phyloP scores from a whole-genome alignment of 352 stramenopile species.

The Phytopythium boreale region DNA sequence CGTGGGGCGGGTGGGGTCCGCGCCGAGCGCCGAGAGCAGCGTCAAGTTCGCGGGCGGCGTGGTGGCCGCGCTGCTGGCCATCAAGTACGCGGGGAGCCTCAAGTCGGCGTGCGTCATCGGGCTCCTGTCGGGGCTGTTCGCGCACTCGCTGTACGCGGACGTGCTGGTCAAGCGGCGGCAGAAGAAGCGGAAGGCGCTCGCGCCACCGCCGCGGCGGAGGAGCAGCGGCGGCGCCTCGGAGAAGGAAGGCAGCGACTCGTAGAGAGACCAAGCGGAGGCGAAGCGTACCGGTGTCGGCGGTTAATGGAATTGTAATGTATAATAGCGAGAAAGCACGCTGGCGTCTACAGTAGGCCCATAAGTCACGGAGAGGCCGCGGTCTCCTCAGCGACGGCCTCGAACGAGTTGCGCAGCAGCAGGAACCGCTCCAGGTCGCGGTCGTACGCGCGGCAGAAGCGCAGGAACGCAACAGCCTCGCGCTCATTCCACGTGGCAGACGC shows the following conservation, averaged over 20 bases:
- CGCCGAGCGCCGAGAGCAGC: constrained; percentile 40
- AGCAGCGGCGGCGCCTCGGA: not conserved
- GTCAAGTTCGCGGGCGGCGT: constrained; percentile 60
- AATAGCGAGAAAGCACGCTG: not conserved
- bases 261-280: not conserved
- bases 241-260: not conserved
- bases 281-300: not conserved
- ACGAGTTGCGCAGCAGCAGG: constrained; percentile 43
- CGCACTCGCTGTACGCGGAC: constrained; percentile 71
- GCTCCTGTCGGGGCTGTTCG: constrained; percentile 59
- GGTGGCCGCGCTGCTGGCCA: constrained; percentile 53
- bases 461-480: constrained; percentile 16
- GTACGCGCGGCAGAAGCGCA: constrained; percentile 29
- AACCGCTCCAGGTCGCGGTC: constrained; percentile 19
- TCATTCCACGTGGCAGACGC: not conserved
- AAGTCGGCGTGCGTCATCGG: constrained; percentile 57
- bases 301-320: not conserved
- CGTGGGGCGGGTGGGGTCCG: constrained; percentile 20
- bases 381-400: constrained; percentile 27
- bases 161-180: constrained; percentile 45
- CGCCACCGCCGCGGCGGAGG: constrained; percentile 2
- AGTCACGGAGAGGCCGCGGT: not conserved
- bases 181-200: constrained; percentile 8
- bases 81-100: constrained; percentile 60
- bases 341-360: no score